Evolutionary conservation across 495 filamentous ascomycete species (phyloP).

Genomic region (Penicillium bialowiezense): DNA sequence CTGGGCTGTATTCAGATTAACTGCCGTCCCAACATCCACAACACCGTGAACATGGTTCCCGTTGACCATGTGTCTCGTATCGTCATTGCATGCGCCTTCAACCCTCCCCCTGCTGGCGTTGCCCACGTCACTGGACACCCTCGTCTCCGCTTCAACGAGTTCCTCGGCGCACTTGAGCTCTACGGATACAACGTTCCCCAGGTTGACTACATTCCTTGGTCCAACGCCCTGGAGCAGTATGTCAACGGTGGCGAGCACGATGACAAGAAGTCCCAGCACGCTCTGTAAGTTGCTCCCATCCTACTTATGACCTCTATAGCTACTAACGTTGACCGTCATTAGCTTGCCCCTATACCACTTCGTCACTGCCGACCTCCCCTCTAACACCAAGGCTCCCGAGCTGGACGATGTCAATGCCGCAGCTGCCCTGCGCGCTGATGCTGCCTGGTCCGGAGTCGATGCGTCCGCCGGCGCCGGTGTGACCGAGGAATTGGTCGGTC

Average conservation of each 20-base stretch:
- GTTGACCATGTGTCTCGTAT: constrained; percentile 80
- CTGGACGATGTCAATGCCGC: constrained; percentile 74
- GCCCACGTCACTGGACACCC: constrained; percentile 82
- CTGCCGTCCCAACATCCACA: constrained; percentile 70
- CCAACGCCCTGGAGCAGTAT: constrained; percentile 55
- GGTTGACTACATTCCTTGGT: constrained; percentile 59
- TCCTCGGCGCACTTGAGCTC: constrained; percentile 63
- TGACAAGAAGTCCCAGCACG: constrained; percentile 61
- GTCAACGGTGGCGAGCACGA: constrained; percentile 58
- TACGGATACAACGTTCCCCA: constrained; percentile 78
- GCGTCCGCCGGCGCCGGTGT: constrained; percentile 61
- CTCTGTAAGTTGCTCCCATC: constrained; percentile 43
- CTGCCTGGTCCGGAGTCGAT: constrained; percentile 61
- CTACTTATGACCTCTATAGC: not conserved
- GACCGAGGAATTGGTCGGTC: constrained; percentile 64
- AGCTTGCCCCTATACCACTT: constrained; percentile 86
- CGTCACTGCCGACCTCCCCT: constrained; percentile 73
- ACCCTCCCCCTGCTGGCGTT: constrained; percentile 50
- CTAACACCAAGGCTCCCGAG: constrained; percentile 73
- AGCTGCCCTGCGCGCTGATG: constrained; percentile 58
- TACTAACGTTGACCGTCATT: constrained; percentile 1
- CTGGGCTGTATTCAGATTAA: constrained; percentile 86
- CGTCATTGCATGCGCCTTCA: constrained; percentile 69
- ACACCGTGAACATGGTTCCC: constrained; percentile 89
- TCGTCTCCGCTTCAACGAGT: constrained; percentile 75